phyloP scores from a whole-genome alignment of 2,329 filamentous ascomycete species.

The Daldinia sp. region DNA sequence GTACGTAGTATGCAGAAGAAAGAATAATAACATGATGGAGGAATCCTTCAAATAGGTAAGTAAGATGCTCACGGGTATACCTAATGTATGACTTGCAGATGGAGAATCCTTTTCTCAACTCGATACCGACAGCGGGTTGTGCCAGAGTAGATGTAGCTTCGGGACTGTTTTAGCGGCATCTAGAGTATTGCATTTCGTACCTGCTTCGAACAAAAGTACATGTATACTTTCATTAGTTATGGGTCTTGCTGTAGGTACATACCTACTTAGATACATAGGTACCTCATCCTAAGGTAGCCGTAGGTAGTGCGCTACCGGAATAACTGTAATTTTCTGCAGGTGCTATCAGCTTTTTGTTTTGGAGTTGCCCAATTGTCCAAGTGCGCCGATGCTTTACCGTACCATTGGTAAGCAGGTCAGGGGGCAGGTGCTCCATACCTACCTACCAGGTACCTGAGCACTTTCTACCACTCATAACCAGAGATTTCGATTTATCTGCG shows the following conservation, averaged over 20 bases:
- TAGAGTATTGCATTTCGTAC: too few relatives aligned
- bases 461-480: neutral
- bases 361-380: slow-evolving; percentile 12
- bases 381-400: neutral
- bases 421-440: neutral
- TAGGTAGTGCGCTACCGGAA: neutral
- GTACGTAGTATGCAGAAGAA: neutral
- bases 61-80: neutral
- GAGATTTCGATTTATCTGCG: neutral
- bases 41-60: neutral
- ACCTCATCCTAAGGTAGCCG: neutral
- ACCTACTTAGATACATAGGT: neutral
- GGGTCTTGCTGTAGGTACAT: neutral
- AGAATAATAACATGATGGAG: neutral
- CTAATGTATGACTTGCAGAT: slow-evolving; percentile 30
- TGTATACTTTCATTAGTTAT: too few relatives aligned
- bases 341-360: slow-evolving; percentile 13
- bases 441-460: too few relatives aligned
- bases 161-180: slow-evolving; percentile 1
- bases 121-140: slow-evolving; percentile 26
- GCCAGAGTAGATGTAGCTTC: slow-evolving; percentile 8
- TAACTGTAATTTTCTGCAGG: slow-evolving; percentile 9
- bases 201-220: too few relatives aligned
- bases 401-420: neutral
- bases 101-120: slow-evolving; percentile 27